These are phyloP conservation scores for Nitzschia sp. DNA, from an alignment of 108 stramenopile species.

Conservation along the genomic window DNA sequence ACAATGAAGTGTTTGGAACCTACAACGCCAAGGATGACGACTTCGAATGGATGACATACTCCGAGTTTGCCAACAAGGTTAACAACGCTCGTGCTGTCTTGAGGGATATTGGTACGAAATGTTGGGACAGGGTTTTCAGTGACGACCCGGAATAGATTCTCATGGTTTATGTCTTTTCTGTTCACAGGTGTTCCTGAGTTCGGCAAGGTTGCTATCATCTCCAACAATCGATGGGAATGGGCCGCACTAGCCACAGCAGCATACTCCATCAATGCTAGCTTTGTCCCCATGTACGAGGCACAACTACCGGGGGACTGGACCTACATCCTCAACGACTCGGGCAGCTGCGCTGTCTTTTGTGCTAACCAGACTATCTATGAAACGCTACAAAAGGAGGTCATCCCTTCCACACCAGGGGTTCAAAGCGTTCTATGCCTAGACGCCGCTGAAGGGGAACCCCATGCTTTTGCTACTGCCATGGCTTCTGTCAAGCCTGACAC, in stretches of 20 bases:
- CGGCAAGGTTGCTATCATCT: conserved; percentile 83
- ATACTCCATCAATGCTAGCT: conserved; percentile 84
- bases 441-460: conserved; percentile 59
- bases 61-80: conserved; percentile 65
- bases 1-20: conserved; percentile 74
- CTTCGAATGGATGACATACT: conserved; percentile 79
- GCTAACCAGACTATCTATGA: conserved; percentile 84
- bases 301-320: conserved; percentile 93
- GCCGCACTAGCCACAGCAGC: conserved; percentile 84
- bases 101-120: conserved; percentile 74
- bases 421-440: conserved; percentile 74
- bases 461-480: conserved; percentile 72
- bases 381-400: conserved; percentile 60
- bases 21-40: conserved; percentile 44
- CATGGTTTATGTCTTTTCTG: conserved; percentile 5
- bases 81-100: conserved; percentile 62
- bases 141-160: no score
- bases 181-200: conserved; percentile 59
- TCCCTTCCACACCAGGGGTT: conserved; percentile 67
- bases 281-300: conserved; percentile 98
- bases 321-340: conserved; percentile 92
- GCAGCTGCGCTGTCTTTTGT: conserved; percentile 64
- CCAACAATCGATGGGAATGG: conserved; percentile 94
- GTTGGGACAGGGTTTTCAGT: no score
- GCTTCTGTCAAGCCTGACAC: conserved; percentile 39